A percentile compares a stretch with the other conserved stretches of the same genome.
phyloP scores from a whole-genome alignment of 768 basidiomycete genomes.

The Paxillus involutus region DNA sequence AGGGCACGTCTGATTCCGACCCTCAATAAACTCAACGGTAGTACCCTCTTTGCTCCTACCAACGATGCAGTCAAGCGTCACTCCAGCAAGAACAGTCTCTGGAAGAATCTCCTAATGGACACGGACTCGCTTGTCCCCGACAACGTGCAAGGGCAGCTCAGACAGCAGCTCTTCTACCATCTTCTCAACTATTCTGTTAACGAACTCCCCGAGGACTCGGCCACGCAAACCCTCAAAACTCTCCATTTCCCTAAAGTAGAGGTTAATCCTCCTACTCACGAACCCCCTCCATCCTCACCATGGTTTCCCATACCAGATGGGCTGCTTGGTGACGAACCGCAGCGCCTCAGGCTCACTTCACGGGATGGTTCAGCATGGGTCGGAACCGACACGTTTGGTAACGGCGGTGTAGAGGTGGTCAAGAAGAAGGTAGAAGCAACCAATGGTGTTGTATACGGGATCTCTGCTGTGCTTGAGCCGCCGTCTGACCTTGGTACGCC shows the following conservation, averaged over 20 bases:
- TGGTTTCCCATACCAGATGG: constrained; percentile 88
- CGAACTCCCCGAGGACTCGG: constrained; percentile 39
- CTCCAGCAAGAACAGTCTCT: constrained; percentile 28
- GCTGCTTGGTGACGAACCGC: constrained; percentile 76
- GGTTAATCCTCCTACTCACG: constrained; percentile 58
- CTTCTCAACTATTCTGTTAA: constrained; percentile 79
- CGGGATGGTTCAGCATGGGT: constrained; percentile 52
- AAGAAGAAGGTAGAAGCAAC: constrained; percentile 56
- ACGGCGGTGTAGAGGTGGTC: constrained; percentile 67
- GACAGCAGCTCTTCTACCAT: constrained; percentile 95
- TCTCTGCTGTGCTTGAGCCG: constrained; percentile 70
- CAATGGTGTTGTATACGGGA: constrained; percentile 79
- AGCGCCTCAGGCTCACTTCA: constrained; percentile 68
- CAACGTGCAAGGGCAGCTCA: constrained; percentile 79
- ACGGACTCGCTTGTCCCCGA: constrained; percentile 49
- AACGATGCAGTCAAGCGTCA: constrained; percentile 81
- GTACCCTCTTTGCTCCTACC: constrained; percentile 93
- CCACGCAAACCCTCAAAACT: constrained; percentile 49
- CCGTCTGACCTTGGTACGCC: constrained; percentile 73
- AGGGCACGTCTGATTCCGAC: constrained; percentile 87
- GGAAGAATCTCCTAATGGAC: constrained; percentile 28
- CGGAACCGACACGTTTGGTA: constrained; percentile 77
- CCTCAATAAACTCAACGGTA: constrained; percentile 78
- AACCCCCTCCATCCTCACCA: constrained; percentile 75
- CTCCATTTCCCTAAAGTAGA: constrained; percentile 68